phyloP scores from a whole-genome alignment of 257 asterid genomes.

The Misopates orontium region DNA sequence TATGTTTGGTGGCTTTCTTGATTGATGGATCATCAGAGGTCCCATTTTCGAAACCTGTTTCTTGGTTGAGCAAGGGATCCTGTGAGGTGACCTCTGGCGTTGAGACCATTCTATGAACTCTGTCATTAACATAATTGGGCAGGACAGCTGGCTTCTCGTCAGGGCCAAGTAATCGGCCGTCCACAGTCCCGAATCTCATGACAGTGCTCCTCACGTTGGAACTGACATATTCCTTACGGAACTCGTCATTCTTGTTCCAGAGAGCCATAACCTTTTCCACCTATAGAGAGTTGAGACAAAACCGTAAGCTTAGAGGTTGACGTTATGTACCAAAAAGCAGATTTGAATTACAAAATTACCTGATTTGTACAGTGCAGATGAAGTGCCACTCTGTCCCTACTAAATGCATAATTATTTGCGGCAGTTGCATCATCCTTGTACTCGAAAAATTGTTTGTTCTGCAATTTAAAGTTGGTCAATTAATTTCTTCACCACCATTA shows the following conservation, averaged over 20 bases:
- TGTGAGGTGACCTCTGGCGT: conserved; percentile 32
- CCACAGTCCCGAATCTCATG: conserved; percentile 84
- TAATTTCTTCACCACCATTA: conserved; percentile 6
- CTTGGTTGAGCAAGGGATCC: conserved; percentile 31
- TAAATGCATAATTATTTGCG: conserved; percentile 53
- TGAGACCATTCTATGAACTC: conserved; percentile 38
- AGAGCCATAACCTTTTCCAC: conserved; percentile 70
- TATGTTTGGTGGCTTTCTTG: conserved; percentile 33
- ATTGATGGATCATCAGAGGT: conserved; percentile 19
- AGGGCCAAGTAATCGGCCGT: conserved; percentile 88
- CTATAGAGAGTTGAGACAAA: conserved; percentile 36
- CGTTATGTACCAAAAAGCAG: conserved; percentile 1
- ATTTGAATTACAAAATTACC: conserved; percentile 35
- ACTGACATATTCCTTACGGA: conserved; percentile 64
- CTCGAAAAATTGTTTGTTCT: conserved; percentile 63
- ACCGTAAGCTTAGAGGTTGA: conserved; percentile 6
- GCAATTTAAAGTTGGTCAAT: conserved; percentile 38
- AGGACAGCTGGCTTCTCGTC: conserved; percentile 63
- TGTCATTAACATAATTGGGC: conserved; percentile 46
- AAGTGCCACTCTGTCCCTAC: conserved; percentile 56
- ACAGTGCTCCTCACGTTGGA: conserved; percentile 63
- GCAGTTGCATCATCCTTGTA: conserved; percentile 62
- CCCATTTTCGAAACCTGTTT: conserved; percentile 28
- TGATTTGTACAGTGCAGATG: conserved; percentile 55
- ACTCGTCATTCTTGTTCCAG: conserved; percentile 67